Percentiles rank a stretch among this genome's conserved stretches.
Conservation (phyloP, 345 rosid genomes). For the Garcia nutans region DNA sequence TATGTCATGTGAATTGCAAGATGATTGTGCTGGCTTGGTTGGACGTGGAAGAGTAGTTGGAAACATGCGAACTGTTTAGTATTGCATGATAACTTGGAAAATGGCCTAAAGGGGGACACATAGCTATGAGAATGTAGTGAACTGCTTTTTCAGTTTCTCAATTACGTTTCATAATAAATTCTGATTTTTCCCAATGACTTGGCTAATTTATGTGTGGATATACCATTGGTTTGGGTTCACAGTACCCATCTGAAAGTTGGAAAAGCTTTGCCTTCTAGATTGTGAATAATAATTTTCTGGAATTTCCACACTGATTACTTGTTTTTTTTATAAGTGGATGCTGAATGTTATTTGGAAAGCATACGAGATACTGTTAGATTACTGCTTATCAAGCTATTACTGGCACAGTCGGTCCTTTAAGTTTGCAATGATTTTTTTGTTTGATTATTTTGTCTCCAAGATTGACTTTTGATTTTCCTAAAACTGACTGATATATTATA, state of each 20-base stretch:
- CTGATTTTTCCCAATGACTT: not conserved
- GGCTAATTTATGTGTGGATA: not conserved
- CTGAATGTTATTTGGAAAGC: not conserved
- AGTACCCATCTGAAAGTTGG: not conserved
- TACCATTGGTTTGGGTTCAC: not conserved
- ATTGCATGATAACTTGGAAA: slow-evolving; percentile 1
- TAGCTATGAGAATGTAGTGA: not conserved
- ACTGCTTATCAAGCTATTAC: not conserved
- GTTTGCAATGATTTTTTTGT: not conserved
- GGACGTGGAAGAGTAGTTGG: not conserved
- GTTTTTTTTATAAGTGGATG: not conserved
- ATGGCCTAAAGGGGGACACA: not conserved
- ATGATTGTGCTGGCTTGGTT: not conserved
- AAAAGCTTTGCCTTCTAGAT: not conserved
- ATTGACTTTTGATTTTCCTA: not conserved
- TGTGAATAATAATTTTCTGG: not conserved
- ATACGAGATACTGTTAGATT: not conserved
- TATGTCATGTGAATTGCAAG: not conserved
- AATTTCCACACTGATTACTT: not conserved
- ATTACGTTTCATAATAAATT: not conserved
- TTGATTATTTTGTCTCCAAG: not conserved
- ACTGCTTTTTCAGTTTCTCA: not conserved
- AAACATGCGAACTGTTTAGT: not conserved
- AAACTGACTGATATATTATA: not conserved
- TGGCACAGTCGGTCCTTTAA: not conserved